These are phyloP conservation scores for Lanzia echinophila DNA, from an alignment of 2,329 filamentous ascomycete species.

Conservation along the genomic window DNA sequence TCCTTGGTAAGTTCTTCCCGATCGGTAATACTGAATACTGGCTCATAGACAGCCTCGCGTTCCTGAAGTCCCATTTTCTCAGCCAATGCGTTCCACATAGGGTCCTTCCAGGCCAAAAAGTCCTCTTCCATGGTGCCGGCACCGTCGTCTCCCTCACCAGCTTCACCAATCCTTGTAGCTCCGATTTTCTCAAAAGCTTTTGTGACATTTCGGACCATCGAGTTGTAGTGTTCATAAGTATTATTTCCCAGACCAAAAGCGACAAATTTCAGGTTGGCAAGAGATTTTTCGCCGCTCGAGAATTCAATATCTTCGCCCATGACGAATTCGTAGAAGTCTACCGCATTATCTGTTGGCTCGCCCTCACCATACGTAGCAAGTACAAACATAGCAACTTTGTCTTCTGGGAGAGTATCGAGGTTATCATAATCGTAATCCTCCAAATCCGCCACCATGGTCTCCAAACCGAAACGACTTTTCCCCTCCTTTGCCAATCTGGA, in stretches of 20 bases:
- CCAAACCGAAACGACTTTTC: constrained; percentile 89
- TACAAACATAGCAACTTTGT: constrained; percentile 92
- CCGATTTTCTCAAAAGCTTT: constrained; percentile 75
- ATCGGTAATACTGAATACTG: constrained; percentile 77
- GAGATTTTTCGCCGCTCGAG: constrained; percentile 64
- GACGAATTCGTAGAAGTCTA: constrained; percentile 98
- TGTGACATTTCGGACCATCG: constrained; percentile 91
- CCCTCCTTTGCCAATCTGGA: constrained; percentile 95
- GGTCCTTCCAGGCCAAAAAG: constrained; percentile 97
- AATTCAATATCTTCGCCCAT: constrained; percentile 75
- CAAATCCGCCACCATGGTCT: constrained; percentile 96
- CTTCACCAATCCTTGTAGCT: constrained; percentile 74
- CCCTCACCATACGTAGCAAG: constrained; percentile 97
- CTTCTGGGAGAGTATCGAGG: constrained; percentile 77
- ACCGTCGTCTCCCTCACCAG: constrained; percentile 94
- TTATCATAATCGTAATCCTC: constrained; percentile 98
- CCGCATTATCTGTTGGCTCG: constrained; percentile 96
- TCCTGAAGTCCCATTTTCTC: constrained; percentile 85
- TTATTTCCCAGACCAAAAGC: constrained; percentile 97
- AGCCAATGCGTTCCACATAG: constrained; percentile 87
- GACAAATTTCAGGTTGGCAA: constrained; percentile 84
- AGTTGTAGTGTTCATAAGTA: constrained; percentile 99
- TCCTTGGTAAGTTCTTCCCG: constrained; percentile 67
- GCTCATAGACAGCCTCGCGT: constrained; percentile 93
- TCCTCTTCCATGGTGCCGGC: constrained; percentile 99